Base-by-base conservation (phyloP, 352 stramenopile species). In the Pythium phragmiticola region DNA sequence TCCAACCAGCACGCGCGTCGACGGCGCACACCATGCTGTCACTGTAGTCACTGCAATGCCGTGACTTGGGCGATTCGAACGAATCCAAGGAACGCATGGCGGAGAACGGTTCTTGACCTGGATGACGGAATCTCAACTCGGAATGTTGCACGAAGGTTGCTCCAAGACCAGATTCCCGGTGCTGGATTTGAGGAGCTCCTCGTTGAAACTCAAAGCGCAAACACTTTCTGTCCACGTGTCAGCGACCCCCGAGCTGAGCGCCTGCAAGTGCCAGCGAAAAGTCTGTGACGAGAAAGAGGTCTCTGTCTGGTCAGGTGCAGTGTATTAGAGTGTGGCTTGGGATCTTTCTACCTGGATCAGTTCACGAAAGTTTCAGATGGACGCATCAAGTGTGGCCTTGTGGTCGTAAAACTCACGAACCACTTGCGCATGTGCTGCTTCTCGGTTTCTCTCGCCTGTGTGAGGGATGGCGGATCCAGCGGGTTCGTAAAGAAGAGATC, bases 401-500 rank as follows among this genome's bases (percentile, higher is more conserved):
- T 46, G 39, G 13, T 16, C 46, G 34, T 57, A 64, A 34, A 57
- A 64, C 39, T 60, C 26, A 3, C 58, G 61, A 36, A 93, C 72
- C 92, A 98, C 60, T 84, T 80, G 52, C 80, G 70, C 57, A 97
- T 92, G 51, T 96, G 70, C 42, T 80, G 37, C 58, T 87, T 78
- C 68, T 98, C 87, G 2, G 70, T 74, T 17, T 69, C 72, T 33
- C 92, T 78, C n/a, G 89, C 89, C 3, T 80, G 75, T 45, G 76
- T 65, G 28, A 97, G 73, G 3, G 77, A 73, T 17, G 69, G 68
- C n/a, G 93, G 86, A 69, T 98, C 95, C 17, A 92, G 57, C 45
- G 79, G 61, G 70, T 96, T 77, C 28, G 66, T 84, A 65, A 97
- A 98, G 80, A 98, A 97, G 9, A 98, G 76, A 66, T 98, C 90